Percentiles rank a stretch among this genome's conserved stretches.
Evolutionary conservation across 2,329 filamentous ascomycete genomes (phyloP).

Genomic region (Capronia epimyces): DNA sequence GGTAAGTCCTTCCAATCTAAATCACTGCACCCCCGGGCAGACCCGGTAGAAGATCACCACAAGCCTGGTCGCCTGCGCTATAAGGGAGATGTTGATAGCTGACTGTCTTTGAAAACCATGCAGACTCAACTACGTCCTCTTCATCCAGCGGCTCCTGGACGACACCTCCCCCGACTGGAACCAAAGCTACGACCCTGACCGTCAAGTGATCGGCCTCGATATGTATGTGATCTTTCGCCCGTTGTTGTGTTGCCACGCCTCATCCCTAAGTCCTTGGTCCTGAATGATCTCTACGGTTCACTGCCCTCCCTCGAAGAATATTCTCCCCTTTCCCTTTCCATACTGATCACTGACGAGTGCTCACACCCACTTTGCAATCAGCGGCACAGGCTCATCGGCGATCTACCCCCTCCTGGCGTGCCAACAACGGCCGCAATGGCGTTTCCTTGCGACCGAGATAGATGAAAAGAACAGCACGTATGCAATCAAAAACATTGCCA

Average conservation of each 20-base stretch:
- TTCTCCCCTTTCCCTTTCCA: no score
- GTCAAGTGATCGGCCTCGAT: constrained; percentile 66
- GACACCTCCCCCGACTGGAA: constrained; percentile 50
- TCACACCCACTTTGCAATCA: constrained; percentile 30
- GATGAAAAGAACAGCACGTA: constrained; percentile 63
- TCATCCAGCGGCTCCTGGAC: constrained; percentile 78
- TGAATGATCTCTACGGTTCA: no score
- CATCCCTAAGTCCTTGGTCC: not conserved
- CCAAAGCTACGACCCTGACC: constrained; percentile 49
- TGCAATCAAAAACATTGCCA: constrained; percentile 60
- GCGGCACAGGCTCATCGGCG: constrained; percentile 80
- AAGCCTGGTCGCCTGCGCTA: no score
- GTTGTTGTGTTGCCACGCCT: no score
- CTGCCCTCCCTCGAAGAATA: no score
- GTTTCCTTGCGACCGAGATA: constrained; percentile 71
- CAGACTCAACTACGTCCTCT: constrained; percentile 83
- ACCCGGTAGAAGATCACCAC: no score
- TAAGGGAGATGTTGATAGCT: not conserved
- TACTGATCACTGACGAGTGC: not conserved
- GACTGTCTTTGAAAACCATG: not conserved
- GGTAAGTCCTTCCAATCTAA: constrained; percentile 29
- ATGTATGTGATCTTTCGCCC: constrained; percentile 54
- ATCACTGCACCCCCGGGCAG: not conserved
- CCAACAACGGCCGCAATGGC: constrained; percentile 62
- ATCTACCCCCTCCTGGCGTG: constrained; percentile 86